Evolutionary conservation across 768 basidiomycete species (phyloP), one percentile per base, ranked within the genome.

Genomic region (Rhodotorula diobovata): DNA sequence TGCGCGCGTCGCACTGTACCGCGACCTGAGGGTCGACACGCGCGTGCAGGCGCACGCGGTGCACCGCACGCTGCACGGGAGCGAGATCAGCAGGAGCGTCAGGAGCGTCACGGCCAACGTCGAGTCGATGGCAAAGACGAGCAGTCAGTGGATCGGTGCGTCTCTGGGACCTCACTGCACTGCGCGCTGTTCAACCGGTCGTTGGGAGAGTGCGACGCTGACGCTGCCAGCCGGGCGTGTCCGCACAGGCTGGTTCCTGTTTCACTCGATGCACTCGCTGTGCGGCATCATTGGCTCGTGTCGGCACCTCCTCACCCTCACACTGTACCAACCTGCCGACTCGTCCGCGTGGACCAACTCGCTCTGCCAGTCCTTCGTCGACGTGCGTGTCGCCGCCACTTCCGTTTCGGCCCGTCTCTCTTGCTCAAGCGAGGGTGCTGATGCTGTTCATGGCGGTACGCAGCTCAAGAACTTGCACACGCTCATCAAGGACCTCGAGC

Each of bases 201-300:
- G n/a, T n/a, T n/a, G n/a, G n/a, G n/a, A n/a, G n/a, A n/a, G n/a
- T n/a, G n/a, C n/a, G n/a, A n/a, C n/a, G 25, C 18, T 43, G 21
- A 28, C n/a, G 2, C 21, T 4, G 9, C 25, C 3, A 53, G n/a
- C 15, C 8, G 4, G 43, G 20, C 63, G 11, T 9, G 2, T 21
- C 12, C 21, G 1, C 50, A 23, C 64, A 74, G 73, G 73, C 15
- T 74, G 73, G 73, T 74, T 74, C 67, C 50, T 71, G 43, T 74
- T 74, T 46, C 73, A 74, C 69, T 74, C 73, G 67, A 67, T 74
- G 66, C 73, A 74, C 67, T 71, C 70, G 6, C 53, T 74, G n/a
- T 74, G 73, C 61, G 73, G 73, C 57, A 74, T 74, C 61, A 71
- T 74, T 34, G 70, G 73, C 7, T 68, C 70, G 32, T 74, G 73